Base-by-base conservation (phyloP, 306 rosid species). In the Lathyrus oleraceus region DNA sequence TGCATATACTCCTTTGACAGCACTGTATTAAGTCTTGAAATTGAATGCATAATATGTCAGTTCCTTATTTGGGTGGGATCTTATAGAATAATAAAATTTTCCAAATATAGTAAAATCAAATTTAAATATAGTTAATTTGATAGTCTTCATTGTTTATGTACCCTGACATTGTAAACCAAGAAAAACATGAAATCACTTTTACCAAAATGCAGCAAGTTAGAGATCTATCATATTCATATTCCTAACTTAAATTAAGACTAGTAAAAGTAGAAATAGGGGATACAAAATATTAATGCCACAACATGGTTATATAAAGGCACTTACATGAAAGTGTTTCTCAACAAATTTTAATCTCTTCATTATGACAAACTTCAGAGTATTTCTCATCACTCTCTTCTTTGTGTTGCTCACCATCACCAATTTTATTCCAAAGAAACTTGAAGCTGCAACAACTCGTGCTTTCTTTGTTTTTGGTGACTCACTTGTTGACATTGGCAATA, bases 381-480 rank as follows among this genome's bases (percentile, higher is more conserved):
- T 38, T 8, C 5, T 71, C 20, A 13, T 74, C 39, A 65, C 9
- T 20, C 27, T 65, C 4, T 32, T 16, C 61, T 25, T 85, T 6
- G 3, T 51, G 15, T 59, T 44, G 30, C 4, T 44, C 61, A 23
- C 25, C 16, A 5, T 47, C 5, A 27, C 0, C 19, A 25, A 3
- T 1, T 12, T 57, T 13, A 3, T 40, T 4, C 2, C 75, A 39
- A 60, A 56, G 32, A 65, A 27, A 62, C 49, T 80, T 5, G 72
- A 79, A 63, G 76, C 58, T 61, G 84, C 74, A 35, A 78, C 76
- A 42, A 80, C 70, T 39, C 78, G 87, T 4, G 63, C 88, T 14
- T 79, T 87, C 73, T 77, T 65, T 9, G 84, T 87, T 43, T 87
- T 87, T 1, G 88, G 87, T 3, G 91, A 87, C 81, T 82, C 91